Percentiles rank a stretch among this genome's conserved stretches.
Evolutionary conservation across 768 basidiomycete genomes (phyloP).

Genomic region (Suillus hirtellus): DNA sequence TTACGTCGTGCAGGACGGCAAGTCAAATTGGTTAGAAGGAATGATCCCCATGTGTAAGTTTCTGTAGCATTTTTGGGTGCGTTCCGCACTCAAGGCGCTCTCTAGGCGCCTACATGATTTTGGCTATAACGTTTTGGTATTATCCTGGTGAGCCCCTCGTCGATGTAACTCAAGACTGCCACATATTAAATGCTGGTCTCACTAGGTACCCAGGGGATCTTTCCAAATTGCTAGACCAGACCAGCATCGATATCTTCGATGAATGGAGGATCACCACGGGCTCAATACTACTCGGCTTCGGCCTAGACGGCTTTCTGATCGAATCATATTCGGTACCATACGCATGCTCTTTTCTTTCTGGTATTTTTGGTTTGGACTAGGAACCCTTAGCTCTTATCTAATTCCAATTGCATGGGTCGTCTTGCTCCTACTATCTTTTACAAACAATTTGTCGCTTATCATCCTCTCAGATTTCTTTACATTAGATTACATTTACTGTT

Average conservation of each 20-base stretch:
- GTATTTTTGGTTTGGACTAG: too few relatives aligned
- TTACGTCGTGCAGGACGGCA: constrained; percentile 83
- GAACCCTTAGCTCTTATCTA: too few relatives aligned
- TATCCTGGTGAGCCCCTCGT: constrained; percentile 41
- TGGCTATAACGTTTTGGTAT: constrained; percentile 55
- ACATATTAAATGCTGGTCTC: background rate
- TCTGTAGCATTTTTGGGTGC: background rate
- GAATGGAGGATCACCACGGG: too few relatives aligned
- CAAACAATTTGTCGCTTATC: too few relatives aligned
- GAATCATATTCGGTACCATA: background rate
- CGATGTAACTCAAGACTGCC: too few relatives aligned
- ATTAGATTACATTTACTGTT: too few relatives aligned
- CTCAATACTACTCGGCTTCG: background rate
- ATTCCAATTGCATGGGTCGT: too few relatives aligned
- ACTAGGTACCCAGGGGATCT: constrained; percentile 1
- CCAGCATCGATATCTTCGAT: background rate
- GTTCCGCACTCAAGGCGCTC: background rate
- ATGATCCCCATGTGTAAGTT: constrained; percentile 65
- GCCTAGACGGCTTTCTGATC: background rate
- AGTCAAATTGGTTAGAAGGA: constrained; percentile 93
- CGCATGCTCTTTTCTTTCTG: too few relatives aligned
- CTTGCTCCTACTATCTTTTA: too few relatives aligned
- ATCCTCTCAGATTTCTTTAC: too few relatives aligned
- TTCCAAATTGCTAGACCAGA: background rate
- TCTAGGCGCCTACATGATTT: constrained; percentile 54